phyloP scores from a whole-genome alignment of 768 basidiomycete genomes.

The Asterophora lycoperdoides region DNA sequence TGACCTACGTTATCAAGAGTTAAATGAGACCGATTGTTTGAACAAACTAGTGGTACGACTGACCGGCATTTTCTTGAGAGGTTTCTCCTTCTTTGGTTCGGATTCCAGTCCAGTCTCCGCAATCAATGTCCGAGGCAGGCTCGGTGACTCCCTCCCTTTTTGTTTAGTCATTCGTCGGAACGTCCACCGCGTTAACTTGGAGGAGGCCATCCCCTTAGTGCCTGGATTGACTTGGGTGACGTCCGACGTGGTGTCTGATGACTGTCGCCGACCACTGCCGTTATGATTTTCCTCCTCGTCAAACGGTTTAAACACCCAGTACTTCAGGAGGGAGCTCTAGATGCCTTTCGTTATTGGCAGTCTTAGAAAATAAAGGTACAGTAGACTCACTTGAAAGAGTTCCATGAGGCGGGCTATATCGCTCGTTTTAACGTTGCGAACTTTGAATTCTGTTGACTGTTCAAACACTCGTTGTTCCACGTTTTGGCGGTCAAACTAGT shows the following conservation, averaged over 20 bases:
- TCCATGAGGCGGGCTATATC: conserved; percentile 84
- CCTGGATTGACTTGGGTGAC: conserved; percentile 36
- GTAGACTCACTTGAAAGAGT: conserved; percentile 58
- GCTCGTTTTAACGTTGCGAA: conserved; percentile 59
- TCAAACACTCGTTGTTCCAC: conserved; percentile 62
- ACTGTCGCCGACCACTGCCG: conserved; percentile 21
- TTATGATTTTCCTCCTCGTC: conserved; percentile 22
- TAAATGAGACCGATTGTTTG: not conserved
- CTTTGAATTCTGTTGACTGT: conserved; percentile 36
- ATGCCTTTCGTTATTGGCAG: not conserved
- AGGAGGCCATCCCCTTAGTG: conserved; percentile 14
- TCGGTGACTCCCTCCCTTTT: conserved; percentile 23
- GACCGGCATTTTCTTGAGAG: conserved; percentile 46
- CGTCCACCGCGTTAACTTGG: conserved; percentile 27
- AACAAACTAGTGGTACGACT: not conserved
- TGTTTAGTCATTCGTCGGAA: conserved; percentile 27
- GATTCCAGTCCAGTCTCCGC: conserved; percentile 23
- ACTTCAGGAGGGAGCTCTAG: conserved; percentile 66
- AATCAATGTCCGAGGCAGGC: conserved; percentile 13
- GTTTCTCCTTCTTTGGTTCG: conserved; percentile 33
- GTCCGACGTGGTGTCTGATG: conserved; percentile 34
- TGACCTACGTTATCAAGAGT: conserved; percentile 29
- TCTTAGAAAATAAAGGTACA: not conserved
- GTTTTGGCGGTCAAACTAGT: conserved; percentile 69
- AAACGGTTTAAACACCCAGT: conserved; percentile 61